A percentile compares a stretch with the other conserved stretches of the same genome.
phyloP scores from a whole-genome alignment of 2,329 filamentous ascomycete species.

The Pseudovirgaria hyperparasitica region DNA sequence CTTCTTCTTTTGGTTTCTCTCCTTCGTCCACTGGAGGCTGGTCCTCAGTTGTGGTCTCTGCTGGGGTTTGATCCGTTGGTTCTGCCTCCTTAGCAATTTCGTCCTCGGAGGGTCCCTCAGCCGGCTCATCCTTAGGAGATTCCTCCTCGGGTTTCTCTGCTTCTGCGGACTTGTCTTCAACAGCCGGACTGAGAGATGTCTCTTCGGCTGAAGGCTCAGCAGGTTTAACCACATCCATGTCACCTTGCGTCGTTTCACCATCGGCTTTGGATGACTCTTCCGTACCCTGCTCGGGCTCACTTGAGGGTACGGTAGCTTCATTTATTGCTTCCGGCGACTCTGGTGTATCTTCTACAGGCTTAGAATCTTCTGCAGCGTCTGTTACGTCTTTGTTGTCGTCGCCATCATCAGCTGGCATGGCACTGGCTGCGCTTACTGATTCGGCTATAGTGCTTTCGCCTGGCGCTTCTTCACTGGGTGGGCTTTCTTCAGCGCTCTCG shows the following conservation, averaged over 20 bases:
- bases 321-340: no score
- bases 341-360: neutral
- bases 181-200: no score
- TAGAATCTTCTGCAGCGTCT: neutral
- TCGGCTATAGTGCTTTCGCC: neutral
- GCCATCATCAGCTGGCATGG: no score
- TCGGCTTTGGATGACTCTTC: no score
- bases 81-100: conserved; percentile 2
- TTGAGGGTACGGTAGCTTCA: no score
- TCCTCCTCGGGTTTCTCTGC: conserved; percentile 3
- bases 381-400: no score
- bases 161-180: neutral
- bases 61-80: conserved; percentile 3
- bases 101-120: neutral
- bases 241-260: no score
- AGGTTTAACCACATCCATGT: neutral
- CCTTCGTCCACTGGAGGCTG: neutral
- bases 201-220: no score
- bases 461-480: neutral
- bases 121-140: conserved; percentile 1
- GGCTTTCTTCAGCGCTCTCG: conserved; percentile 1
- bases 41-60: conserved; percentile 1
- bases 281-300: no score
- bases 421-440: neutral
- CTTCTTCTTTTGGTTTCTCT: neutral